These are phyloP conservation scores for Neurospora sp. DNA, from an alignment of 495 filamentous ascomycete species.

Conservation along the genomic window DNA sequence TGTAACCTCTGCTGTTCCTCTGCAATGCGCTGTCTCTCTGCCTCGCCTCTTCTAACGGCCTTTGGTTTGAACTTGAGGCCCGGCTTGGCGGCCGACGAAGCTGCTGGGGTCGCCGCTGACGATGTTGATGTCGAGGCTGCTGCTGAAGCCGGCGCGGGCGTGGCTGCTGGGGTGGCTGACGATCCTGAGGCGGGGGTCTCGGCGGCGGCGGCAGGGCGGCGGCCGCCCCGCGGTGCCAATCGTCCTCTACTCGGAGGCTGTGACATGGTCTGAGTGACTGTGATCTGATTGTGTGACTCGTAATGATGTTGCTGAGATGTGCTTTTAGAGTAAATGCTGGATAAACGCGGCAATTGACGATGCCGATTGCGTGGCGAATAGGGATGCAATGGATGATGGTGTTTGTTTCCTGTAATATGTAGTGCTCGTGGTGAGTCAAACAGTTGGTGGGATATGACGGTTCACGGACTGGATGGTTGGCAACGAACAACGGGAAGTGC, in stretches of 20 bases:
- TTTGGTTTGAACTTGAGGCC: constrained; percentile 31
- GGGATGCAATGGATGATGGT: neutral
- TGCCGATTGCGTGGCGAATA: neutral
- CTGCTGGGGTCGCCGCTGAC: neutral
- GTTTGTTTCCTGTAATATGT: neutral
- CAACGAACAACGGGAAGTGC: neutral
- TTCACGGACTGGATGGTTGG: neutral
- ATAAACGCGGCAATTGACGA: neutral
- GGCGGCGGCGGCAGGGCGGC: neutral
- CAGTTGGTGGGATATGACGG: neutral
- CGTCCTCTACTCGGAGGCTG: neutral
- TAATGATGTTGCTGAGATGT: neutral
- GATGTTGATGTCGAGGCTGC: neutral
- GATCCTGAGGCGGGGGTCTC: neutral
- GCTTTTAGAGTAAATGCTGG: neutral
- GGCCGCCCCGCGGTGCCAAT: neutral
- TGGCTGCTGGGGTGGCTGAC: constrained; percentile 1
- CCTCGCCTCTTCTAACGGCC: constrained; percentile 29
- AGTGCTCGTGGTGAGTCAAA: neutral
- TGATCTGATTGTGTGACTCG: neutral
- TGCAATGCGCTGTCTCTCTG: constrained; percentile 31
- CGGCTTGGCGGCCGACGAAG: constrained; percentile 2
- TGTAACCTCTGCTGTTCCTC: constrained; percentile 24
- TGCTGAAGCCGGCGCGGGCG: neutral
- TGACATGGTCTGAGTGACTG: neutral